Evolutionary conservation across 2,329 filamentous ascomycete genomes (phyloP).

Genomic region (Coniochaeta sp.): DNA sequence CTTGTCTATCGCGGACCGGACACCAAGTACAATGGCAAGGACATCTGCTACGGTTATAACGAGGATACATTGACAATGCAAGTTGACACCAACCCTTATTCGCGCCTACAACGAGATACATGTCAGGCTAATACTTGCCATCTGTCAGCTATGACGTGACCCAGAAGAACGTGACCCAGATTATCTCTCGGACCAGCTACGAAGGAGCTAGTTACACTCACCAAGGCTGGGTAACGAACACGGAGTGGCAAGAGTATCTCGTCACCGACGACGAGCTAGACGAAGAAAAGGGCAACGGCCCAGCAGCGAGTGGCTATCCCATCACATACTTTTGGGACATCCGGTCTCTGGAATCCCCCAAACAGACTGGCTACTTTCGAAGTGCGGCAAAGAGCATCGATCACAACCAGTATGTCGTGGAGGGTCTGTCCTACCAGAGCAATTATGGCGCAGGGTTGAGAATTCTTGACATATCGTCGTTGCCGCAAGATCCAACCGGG

Average conservation of each 20-base stretch:
- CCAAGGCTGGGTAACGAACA: constrained; percentile 44
- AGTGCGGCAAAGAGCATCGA: constrained; percentile 28
- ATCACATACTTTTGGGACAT: constrained; percentile 44
- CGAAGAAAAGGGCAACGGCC: constrained; percentile 32
- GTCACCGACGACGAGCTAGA: constrained; percentile 46
- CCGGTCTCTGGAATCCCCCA: constrained; percentile 28
- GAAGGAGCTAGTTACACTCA: constrained; percentile 51
- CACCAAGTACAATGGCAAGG: constrained; percentile 31
- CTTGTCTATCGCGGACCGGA: constrained; percentile 45
- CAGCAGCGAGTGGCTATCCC: constrained; percentile 32
- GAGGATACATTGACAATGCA: constrained; percentile 40
- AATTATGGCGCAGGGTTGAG: constrained; percentile 37
- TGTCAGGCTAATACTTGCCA: no score
- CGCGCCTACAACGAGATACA: no score
- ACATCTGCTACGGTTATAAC: constrained; percentile 48
- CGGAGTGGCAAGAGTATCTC: constrained; percentile 33
- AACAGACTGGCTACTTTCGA: constrained; percentile 33
- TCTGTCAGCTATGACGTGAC: constrained; percentile 36
- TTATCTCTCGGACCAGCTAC: constrained; percentile 47
- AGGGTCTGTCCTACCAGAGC: constrained; percentile 33
- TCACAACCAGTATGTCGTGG: constrained; percentile 36
- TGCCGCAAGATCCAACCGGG: constrained; percentile 26
- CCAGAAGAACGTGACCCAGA: constrained; percentile 34
- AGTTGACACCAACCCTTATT: constrained; percentile 4
- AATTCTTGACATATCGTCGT: constrained; percentile 22